Evolutionary conservation across 2,329 filamentous ascomycete species (phyloP).

Genomic region (Rachicladosporium sp.): DNA sequence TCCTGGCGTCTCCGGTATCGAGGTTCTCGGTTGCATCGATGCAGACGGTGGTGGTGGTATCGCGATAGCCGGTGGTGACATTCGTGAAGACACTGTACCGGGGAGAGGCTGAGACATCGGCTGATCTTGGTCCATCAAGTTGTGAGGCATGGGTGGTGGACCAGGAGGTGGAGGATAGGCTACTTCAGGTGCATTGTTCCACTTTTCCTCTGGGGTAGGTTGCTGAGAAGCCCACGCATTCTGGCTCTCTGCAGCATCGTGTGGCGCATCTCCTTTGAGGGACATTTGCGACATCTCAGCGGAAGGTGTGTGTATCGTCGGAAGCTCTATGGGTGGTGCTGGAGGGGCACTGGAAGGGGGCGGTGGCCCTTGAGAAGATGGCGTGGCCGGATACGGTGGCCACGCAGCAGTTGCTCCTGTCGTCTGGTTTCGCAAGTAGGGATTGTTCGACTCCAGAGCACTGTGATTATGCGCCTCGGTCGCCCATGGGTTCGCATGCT

Average conservation of each 20-base stretch:
- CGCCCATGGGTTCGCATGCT: conserved; percentile 17
- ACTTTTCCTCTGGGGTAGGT: conserved; percentile 1
- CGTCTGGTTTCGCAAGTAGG: conserved; percentile 19
- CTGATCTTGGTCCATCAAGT: conserved; percentile 6
- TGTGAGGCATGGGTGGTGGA: conserved; percentile 1
- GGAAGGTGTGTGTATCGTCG: conserved; percentile 28
- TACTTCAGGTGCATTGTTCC: conserved; percentile 1
- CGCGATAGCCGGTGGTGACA: conserved; percentile 3
- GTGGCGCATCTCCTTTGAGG: conserved; percentile 14
- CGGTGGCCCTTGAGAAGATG: conserved; percentile 8
- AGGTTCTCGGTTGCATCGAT: conserved; percentile 8
- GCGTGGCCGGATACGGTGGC: not conserved
- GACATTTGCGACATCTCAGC: conserved; percentile 28
- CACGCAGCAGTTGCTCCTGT: conserved; percentile 4
- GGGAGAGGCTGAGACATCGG: not conserved
- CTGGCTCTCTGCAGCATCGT: not conserved
- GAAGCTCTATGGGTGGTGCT: conserved; percentile 27
- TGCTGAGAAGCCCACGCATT: not conserved
- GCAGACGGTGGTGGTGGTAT: conserved; percentile 6
- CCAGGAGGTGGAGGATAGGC: conserved; percentile 4
- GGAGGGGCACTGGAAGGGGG: conserved; percentile 11
- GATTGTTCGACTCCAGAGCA: conserved; percentile 31
- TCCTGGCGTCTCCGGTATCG: conserved; percentile 27
- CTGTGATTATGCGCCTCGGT: conserved; percentile 1
- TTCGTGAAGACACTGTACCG: no score